A percentile compares a stretch with the other conserved stretches of the same genome.
Conservation (phyloP, 2,329 filamentous ascomycete genomes). For the Fusarium chaquense region DNA sequence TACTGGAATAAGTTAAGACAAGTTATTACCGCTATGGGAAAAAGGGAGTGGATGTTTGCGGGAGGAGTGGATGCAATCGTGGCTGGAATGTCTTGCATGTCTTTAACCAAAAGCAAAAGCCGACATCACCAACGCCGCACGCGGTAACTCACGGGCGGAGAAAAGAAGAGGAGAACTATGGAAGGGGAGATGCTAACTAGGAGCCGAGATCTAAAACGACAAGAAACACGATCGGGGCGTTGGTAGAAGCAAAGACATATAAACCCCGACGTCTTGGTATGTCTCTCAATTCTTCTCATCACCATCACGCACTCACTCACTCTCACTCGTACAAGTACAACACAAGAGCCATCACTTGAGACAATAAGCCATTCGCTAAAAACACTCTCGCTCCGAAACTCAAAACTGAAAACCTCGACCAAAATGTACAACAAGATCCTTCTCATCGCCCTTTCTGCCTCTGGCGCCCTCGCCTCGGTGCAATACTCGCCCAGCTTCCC, state of each 20-base stretch:
- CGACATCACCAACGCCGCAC: slow-evolving; percentile 18
- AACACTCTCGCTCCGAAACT: slow-evolving; percentile 13
- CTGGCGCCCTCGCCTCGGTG: slow-evolving; percentile 33
- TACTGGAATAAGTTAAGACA: neutral
- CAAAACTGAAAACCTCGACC: neutral
- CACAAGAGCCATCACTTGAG: neutral
- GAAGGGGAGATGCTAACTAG: neutral
- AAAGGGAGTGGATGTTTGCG: slow-evolving; percentile 32
- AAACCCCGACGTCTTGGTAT: slow-evolving; percentile 21
- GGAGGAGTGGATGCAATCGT: slow-evolving; percentile 26
- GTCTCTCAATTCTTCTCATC: slow-evolving; percentile 4
- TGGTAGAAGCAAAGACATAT: slow-evolving; percentile 10
- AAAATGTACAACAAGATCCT: slow-evolving; percentile 45
- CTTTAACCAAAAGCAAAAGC: slow-evolving; percentile 18
- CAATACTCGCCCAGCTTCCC: slow-evolving; percentile 26
- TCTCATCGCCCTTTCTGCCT: slow-evolving; percentile 41
- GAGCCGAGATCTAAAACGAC: neutral
- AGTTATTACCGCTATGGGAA: neutral
- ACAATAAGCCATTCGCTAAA: slow-evolving; percentile 1
- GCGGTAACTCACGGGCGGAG: slow-evolving; percentile 1
- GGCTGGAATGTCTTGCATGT: slow-evolving; percentile 38
- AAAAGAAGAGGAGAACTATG: neutral
- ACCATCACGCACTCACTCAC: slow-evolving; percentile 8
- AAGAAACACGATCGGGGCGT: neutral
- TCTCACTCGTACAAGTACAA: neutral